Percentiles rank a stretch among this genome's conserved stretches.
These are phyloP conservation scores for Rheum nobile DNA, from an alignment of 148 eudicot species.

Conservation along the genomic window DNA sequence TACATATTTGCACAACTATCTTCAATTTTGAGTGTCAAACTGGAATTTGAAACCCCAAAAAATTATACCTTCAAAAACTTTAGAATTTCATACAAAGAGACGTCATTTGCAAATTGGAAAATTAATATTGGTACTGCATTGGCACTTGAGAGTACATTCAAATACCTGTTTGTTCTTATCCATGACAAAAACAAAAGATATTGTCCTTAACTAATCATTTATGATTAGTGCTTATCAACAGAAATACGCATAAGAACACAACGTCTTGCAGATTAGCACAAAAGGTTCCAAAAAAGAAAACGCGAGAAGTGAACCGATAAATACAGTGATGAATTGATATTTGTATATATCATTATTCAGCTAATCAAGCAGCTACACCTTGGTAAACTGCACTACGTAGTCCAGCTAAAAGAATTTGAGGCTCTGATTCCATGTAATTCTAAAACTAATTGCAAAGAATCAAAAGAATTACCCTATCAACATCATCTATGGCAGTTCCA, in stretches of 20 bases:
- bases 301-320: background rate
- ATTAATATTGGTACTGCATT: too few relatives aligned
- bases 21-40: background rate
- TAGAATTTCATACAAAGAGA: background rate
- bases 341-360: background rate
- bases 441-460: constrained; percentile 7
- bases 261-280: background rate
- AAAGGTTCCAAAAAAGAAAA: background rate
- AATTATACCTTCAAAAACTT: background rate
- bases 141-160: background rate
- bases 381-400: background rate
- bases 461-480: constrained; percentile 7
- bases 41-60: background rate
- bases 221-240: background rate
- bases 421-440: background rate
- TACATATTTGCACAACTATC: background rate
- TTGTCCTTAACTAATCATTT: background rate
- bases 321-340: background rate
- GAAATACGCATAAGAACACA: background rate
- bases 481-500: constrained; percentile 8
- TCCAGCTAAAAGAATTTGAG: background rate
- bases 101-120: too few relatives aligned
- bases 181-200: background rate
- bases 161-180: too few relatives aligned
- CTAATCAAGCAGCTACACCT: background rate